Evolutionary conservation across 2,329 filamentous ascomycete genomes (phyloP).

Genomic region (Orbilia quercus): DNA sequence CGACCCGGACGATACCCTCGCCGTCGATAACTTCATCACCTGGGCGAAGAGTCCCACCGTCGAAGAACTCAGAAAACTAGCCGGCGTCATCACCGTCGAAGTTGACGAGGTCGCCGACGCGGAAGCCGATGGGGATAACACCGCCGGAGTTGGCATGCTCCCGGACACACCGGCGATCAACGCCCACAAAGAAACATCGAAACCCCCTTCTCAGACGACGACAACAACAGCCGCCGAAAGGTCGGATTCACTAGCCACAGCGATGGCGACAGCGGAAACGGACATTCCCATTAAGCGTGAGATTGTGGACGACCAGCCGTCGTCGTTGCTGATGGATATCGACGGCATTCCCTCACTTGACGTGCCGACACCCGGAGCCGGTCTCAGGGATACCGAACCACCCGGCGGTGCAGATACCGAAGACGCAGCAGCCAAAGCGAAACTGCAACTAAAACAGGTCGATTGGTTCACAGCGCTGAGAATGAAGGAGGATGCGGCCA

Average conservation of each 20-base stretch:
- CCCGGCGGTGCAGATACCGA: slow-evolving; percentile 2
- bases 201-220: slow-evolving; percentile 9
- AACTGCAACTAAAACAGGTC: slow-evolving; percentile 44
- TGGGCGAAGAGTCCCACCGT: slow-evolving; percentile 54
- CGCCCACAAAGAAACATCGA: slow-evolving; percentile 1
- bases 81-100: slow-evolving; percentile 49
- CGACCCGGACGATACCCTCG: slow-evolving; percentile 46
- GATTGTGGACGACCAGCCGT: slow-evolving; percentile 49
- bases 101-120: slow-evolving; percentile 31
- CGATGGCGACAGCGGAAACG: slow-evolving; percentile 21
- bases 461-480: slow-evolving; percentile 55
- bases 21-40: slow-evolving; percentile 47
- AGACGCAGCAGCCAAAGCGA: slow-evolving; percentile 18
- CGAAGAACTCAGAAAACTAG: slow-evolving; percentile 45
- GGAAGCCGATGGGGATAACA: background rate
- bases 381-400: slow-evolving; percentile 36
- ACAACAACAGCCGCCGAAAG: too few species aligned
- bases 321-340: slow-evolving; percentile 48
- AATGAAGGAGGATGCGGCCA: slow-evolving; percentile 46
- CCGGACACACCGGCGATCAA: slow-evolving; percentile 23
- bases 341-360: slow-evolving; percentile 33
- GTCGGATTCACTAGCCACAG: background rate
- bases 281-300: slow-evolving; percentile 57
- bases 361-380: background rate
- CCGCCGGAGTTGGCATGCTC: slow-evolving; percentile 2